Percentiles rank a stretch among this genome's conserved stretches.
phyloP scores from a whole-genome alignment of 2,329 filamentous ascomycete species.

The Penicillium sclerotigenum region DNA sequence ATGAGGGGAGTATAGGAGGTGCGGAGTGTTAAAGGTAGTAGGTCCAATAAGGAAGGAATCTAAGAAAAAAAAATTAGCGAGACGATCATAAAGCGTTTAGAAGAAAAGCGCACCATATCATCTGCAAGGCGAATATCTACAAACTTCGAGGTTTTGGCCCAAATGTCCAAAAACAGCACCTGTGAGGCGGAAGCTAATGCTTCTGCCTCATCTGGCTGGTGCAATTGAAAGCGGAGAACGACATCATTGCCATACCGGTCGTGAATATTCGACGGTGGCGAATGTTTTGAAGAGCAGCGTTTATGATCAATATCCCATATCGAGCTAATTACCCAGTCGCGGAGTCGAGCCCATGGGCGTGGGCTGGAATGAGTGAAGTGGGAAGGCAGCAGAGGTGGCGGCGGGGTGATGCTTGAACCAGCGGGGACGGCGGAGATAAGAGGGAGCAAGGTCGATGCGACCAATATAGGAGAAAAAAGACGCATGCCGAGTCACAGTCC shows the following conservation, averaged over 20 bases:
- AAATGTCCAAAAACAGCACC: constrained; percentile 80
- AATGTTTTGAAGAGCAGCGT: constrained; percentile 23
- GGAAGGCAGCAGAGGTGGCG: constrained; percentile 32
- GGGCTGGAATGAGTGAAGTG: constrained; percentile 29
- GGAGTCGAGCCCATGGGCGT: constrained; percentile 38
- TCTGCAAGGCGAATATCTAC: constrained; percentile 79
- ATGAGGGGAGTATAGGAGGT: constrained; percentile 72
- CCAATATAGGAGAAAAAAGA: constrained; percentile 15
- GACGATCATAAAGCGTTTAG: not conserved
- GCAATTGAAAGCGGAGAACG: constrained; percentile 85
- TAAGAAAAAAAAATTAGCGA: constrained; percentile 28
- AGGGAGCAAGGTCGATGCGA: constrained; percentile 19
- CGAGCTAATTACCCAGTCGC: constrained; percentile 44
- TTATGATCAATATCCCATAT: constrained; percentile 41
- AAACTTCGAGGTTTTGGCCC: constrained; percentile 77
- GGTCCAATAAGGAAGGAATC: constrained; percentile 69
- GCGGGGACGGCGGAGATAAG: constrained; percentile 34
- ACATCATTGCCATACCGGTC: constrained; percentile 71
- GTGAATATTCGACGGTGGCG: constrained; percentile 39
- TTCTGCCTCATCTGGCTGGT: constrained; percentile 62
- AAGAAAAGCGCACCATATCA: constrained; percentile 58
- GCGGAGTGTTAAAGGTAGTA: constrained; percentile 73
- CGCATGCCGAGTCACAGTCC: not conserved
- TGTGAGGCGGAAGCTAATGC: constrained; percentile 71
- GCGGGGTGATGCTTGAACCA: constrained; percentile 36